Percentiles rank a stretch among this genome's conserved stretches.
phyloP scores from a whole-genome alignment of 306 rosid species.

The Luffa aegyptiaca region DNA sequence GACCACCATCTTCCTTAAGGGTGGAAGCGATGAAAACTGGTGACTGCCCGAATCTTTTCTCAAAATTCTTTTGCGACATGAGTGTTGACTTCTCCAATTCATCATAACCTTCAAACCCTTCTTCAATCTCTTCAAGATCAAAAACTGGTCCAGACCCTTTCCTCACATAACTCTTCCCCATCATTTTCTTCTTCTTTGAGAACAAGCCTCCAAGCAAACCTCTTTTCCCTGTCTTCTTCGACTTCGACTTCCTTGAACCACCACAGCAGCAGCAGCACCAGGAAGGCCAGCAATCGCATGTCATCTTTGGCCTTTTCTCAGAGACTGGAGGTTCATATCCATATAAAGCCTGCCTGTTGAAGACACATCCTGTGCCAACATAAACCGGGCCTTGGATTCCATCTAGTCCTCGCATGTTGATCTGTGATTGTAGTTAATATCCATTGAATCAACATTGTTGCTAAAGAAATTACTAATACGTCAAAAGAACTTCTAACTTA shows the following conservation, averaged over 20 bases:
- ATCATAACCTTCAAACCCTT: conserved; percentile 63
- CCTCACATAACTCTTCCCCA: conserved; percentile 44
- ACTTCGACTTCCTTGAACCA: conserved; percentile 66
- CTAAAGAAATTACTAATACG: neutral
- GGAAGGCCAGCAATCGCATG: conserved; percentile 75
- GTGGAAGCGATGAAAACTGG: conserved; percentile 85
- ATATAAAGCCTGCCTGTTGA: conserved; percentile 81
- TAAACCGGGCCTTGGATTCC: conserved; percentile 97
- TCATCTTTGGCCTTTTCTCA: conserved; percentile 61
- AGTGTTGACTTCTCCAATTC: conserved; percentile 69
- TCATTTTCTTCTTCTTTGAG: conserved; percentile 75
- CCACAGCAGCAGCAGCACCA: conserved; percentile 57
- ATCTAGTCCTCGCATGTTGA: conserved; percentile 93
- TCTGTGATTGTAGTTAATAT: conserved; percentile 21
- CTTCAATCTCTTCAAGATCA: conserved; percentile 73
- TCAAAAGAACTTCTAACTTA: conserved; percentile 23
- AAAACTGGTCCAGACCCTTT: conserved; percentile 36
- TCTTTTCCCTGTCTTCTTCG: conserved; percentile 59
- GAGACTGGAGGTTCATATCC: conserved; percentile 69
- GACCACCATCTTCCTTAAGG: conserved; percentile 76
- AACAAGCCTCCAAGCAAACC: conserved; percentile 52
- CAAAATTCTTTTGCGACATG: conserved; percentile 55
- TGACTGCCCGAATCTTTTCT: conserved; percentile 76
- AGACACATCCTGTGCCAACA: conserved; percentile 91
- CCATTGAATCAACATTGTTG: neutral